Evolutionary conservation across 805 yeast species (phyloP).

Genomic region (Tetrapisispora nanseiensis): DNA sequence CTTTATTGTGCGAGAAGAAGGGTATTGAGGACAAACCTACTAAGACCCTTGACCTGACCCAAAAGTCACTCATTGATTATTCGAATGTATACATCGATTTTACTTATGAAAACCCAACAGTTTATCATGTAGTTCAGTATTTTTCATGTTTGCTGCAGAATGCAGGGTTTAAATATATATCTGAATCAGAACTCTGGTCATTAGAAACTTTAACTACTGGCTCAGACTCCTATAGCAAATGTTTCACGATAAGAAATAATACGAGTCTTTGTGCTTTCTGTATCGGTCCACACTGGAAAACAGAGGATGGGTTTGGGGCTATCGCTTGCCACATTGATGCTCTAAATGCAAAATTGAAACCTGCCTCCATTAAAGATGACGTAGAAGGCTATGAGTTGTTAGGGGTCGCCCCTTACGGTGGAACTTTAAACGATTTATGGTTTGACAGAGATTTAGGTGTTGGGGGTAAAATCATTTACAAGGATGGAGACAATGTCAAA

Average conservation of each 20-base stretch:
- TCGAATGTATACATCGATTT: slow-evolving; percentile 45
- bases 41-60: background rate
- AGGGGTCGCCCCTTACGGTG: slow-evolving; percentile 81
- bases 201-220: slow-evolving; percentile 18
- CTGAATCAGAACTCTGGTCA: slow-evolving; percentile 44
- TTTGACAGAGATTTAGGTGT: slow-evolving; percentile 81
- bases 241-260: slow-evolving; percentile 61
- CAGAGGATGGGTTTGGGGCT: slow-evolving; percentile 56
- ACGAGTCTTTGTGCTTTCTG: slow-evolving; percentile 60
- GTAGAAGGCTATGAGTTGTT: slow-evolving; percentile 69
- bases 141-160: slow-evolving; percentile 40
- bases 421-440: slow-evolving; percentile 57
- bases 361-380: slow-evolving; percentile 48
- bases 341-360: slow-evolving; percentile 59
- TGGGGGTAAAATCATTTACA: slow-evolving; percentile 66
- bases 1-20: too few species aligned
- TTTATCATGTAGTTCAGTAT: slow-evolving; percentile 56
- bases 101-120: slow-evolving; percentile 65
- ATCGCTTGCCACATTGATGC: slow-evolving; percentile 74
- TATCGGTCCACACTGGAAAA: slow-evolving; percentile 57
- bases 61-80: background rate
- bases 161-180: slow-evolving; percentile 54
- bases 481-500: slow-evolving; percentile 31
- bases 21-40: background rate
- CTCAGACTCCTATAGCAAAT: slow-evolving; percentile 34